phyloP scores from a whole-genome alignment of 1,284 basidiomycete genomes.

The Xerocomus amazonicus region DNA sequence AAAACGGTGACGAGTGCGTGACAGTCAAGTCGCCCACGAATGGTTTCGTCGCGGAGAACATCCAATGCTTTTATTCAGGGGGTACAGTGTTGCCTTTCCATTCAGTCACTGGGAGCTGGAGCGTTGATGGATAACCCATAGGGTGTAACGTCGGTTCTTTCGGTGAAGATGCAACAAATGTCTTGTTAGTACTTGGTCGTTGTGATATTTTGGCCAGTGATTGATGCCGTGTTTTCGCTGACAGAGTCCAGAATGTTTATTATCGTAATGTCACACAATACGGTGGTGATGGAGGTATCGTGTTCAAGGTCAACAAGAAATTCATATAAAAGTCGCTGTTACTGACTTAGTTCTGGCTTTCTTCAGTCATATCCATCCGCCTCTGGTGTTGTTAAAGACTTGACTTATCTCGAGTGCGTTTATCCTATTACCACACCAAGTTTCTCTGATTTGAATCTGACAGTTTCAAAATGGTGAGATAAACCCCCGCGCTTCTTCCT shows the following conservation, averaged over 20 bases:
- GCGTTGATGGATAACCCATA: too few relatives aligned
- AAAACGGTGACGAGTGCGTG: slow-evolving; percentile 19
- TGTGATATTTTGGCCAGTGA: not conserved
- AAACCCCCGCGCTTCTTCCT: too few relatives aligned
- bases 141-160: slow-evolving; percentile 21
- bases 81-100: slow-evolving; percentile 3
- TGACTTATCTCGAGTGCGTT: slow-evolving; percentile 16
- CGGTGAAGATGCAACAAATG: not conserved
- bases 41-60: slow-evolving; percentile 14
- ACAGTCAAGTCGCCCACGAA: slow-evolving; percentile 15
- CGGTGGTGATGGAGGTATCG: slow-evolving; percentile 3
- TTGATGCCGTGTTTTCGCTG: not conserved
- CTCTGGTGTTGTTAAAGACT: slow-evolving; percentile 10
- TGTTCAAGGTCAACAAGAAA: slow-evolving; percentile 10
- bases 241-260: slow-evolving; percentile 13
- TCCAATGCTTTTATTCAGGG: slow-evolving; percentile 9
- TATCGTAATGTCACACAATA: slow-evolving; percentile 9
- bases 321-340: too few relatives aligned
- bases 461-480: slow-evolving; percentile 16
- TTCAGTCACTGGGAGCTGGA: not conserved
- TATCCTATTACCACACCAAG: not conserved
- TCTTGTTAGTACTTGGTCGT: slow-evolving; percentile 1
- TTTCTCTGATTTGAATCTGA: not conserved
- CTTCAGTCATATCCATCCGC: slow-evolving; percentile 10
- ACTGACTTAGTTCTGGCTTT: not conserved